phyloP scores from a whole-genome alignment of 352 stramenopile genomes.

The Pythium insidiosum region DNA sequence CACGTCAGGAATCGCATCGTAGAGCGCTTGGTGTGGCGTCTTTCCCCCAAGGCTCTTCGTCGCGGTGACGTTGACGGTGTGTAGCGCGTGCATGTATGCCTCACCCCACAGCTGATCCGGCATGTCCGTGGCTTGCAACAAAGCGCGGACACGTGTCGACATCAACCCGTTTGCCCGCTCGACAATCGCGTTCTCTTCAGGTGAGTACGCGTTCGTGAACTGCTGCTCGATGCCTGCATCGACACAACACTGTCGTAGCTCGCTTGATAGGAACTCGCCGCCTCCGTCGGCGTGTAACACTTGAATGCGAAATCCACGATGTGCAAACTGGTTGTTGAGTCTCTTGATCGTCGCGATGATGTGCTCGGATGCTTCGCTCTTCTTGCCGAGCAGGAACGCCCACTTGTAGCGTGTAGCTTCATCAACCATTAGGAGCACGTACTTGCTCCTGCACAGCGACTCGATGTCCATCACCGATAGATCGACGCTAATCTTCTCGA shows the following conservation, averaged over 20 bases:
- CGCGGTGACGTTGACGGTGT: conserved; percentile 10
- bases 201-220: conserved; percentile 14
- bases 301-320: background rate
- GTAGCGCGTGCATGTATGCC: conserved; percentile 5
- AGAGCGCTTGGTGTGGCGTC: conserved; percentile 9
- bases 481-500: conserved; percentile 2
- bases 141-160: background rate
- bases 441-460: background rate
- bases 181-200: conserved; percentile 14
- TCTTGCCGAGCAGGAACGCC: conserved; percentile 3
- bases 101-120: conserved; percentile 12
- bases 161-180: conserved; percentile 3
- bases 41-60: background rate
- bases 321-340: conserved; percentile 6
- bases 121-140: conserved; percentile 8
- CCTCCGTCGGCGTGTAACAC: too few relatives aligned
- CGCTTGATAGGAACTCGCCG: too few relatives aligned
- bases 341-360: background rate
- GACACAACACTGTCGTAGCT: too few relatives aligned
- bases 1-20: conserved; percentile 3
- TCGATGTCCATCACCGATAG: conserved; percentile 1
- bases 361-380: background rate
- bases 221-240: conserved; percentile 8
- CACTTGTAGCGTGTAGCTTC: conserved; percentile 16
- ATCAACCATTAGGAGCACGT: conserved; percentile 12